Percentiles rank a stretch among this genome's conserved stretches.
These are phyloP conservation scores for Zygoascus tannicola DNA, from an alignment of 805 yeast genomes.

Conservation along the genomic window DNA sequence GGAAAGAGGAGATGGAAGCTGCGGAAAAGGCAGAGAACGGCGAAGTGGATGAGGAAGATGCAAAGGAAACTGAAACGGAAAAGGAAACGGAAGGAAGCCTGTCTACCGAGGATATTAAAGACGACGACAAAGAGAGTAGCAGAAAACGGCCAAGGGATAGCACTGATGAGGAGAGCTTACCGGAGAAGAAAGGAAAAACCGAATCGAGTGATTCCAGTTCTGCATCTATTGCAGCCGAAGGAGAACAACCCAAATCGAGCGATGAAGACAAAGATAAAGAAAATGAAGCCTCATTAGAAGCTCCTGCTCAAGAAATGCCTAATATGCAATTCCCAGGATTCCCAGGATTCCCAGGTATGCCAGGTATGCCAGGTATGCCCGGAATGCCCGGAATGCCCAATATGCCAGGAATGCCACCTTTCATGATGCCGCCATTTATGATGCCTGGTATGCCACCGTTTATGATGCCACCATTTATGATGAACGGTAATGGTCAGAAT, in stretches of 20 bases:
- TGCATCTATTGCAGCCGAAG: constrained; percentile 8
- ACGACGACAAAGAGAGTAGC: not conserved
- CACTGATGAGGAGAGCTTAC: not conserved
- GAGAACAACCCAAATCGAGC: not conserved
- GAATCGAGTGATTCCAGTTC: no score
- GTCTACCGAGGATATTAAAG: constrained; percentile 2
- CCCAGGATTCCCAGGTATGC: constrained; percentile 18
- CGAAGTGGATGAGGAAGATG: not conserved
- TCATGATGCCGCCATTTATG: constrained; percentile 6
- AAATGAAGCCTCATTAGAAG: not conserved
- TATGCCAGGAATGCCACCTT: constrained; percentile 3
- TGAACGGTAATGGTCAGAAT: not conserved
- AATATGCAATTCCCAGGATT: constrained; percentile 13
- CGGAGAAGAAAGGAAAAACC: not conserved
- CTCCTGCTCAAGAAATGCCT: constrained; percentile 14
- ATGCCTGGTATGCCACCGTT: constrained; percentile 5
- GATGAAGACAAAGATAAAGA: not conserved
- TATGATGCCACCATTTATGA: constrained; percentile 1
- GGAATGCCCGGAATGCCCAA: constrained; percentile 4
- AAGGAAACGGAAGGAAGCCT: no score
- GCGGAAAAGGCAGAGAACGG: constrained; percentile 1
- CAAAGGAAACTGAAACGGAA: no score
- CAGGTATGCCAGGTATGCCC: constrained; percentile 22
- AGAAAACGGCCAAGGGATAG: not conserved
- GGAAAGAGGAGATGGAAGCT: constrained; percentile 5